A percentile compares a stretch with the other conserved stretches of the same genome.
phyloP scores from a whole-genome alignment of 805 yeast species.

The Candida chauliodis region DNA sequence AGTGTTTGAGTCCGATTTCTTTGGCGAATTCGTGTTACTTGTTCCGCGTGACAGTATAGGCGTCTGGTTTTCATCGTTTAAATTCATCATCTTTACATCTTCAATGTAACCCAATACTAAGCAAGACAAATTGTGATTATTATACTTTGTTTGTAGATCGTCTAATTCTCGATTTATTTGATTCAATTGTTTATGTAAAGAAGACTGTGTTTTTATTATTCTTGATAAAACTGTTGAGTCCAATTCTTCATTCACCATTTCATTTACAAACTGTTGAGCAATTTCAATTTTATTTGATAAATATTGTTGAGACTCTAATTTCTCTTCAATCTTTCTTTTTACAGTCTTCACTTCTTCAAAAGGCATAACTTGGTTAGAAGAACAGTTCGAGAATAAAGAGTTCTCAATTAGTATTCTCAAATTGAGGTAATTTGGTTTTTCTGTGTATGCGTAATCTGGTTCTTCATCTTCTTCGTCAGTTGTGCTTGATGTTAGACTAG shows the following conservation, averaged over 20 bases:
- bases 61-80: slow-evolving; percentile 1
- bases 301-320: slow-evolving; percentile 28
- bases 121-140: slow-evolving; percentile 43
- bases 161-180: slow-evolving; percentile 26
- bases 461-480: slow-evolving; percentile 5
- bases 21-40: slow-evolving; percentile 4
- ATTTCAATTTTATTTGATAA: slow-evolving; percentile 27
- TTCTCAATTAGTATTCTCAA: slow-evolving; percentile 44
- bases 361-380: slow-evolving; percentile 16
- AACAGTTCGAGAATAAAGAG: slow-evolving; percentile 31
- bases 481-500: slow-evolving; percentile 2
- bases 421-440: slow-evolving; percentile 32
- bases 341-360: slow-evolving; percentile 23
- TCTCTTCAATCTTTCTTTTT: slow-evolving; percentile 27
- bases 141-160: slow-evolving; percentile 22
- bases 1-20: slow-evolving; percentile 10
- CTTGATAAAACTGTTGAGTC: slow-evolving; percentile 28
- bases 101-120: slow-evolving; percentile 47
- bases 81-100: slow-evolving; percentile 27
- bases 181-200: slow-evolving; percentile 29
- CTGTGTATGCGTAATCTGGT: slow-evolving; percentile 12
- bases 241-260: slow-evolving; percentile 21
- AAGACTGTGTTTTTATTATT: slow-evolving; percentile 28
- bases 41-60: slow-evolving; percentile 2
- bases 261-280: slow-evolving; percentile 31